Evolutionary conservation across 2,329 filamentous ascomycete species (phyloP).

Genomic region (Penicillium sp.): DNA sequence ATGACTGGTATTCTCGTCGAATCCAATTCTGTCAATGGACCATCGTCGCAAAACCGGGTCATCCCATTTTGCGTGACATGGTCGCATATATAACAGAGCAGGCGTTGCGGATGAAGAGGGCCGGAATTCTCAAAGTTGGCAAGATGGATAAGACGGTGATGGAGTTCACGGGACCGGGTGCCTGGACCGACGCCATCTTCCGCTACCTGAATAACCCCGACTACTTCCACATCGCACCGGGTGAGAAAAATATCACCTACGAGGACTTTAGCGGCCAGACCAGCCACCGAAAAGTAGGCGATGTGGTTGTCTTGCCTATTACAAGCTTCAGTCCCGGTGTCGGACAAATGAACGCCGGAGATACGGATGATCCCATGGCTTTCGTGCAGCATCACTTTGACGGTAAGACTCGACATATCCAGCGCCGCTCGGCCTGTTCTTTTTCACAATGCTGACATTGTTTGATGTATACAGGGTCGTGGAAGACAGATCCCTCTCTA

Average conservation of each 20-base stretch:
- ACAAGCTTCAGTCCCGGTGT: constrained; percentile 97
- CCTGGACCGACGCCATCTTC: constrained; percentile 93
- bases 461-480: constrained; percentile 24
- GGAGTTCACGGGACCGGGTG: constrained; percentile 86
- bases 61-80: constrained; percentile 82
- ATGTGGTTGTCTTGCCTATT: constrained; percentile 89
- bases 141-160: constrained; percentile 69
- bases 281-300: constrained; percentile 76
- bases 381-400: constrained; percentile 97
- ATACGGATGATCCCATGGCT: constrained; percentile 87
- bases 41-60: constrained; percentile 89
- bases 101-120: constrained; percentile 65
- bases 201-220: constrained; percentile 86
- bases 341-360: constrained; percentile 83
- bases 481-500: constrained; percentile 34
- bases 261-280: constrained; percentile 85
- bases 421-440: background rate
- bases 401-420: constrained; percentile 48
- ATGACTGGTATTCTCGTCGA: constrained; percentile 88
- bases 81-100: constrained; percentile 80
- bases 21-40: constrained; percentile 99
- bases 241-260: constrained; percentile 71
- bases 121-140: constrained; percentile 56
- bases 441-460: constrained; percentile 5
- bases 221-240: constrained; percentile 70